These are phyloP conservation scores for Bromus sterilis DNA, from an alignment of 176 grass and related monocot genomes.

Conservation along the genomic window DNA sequence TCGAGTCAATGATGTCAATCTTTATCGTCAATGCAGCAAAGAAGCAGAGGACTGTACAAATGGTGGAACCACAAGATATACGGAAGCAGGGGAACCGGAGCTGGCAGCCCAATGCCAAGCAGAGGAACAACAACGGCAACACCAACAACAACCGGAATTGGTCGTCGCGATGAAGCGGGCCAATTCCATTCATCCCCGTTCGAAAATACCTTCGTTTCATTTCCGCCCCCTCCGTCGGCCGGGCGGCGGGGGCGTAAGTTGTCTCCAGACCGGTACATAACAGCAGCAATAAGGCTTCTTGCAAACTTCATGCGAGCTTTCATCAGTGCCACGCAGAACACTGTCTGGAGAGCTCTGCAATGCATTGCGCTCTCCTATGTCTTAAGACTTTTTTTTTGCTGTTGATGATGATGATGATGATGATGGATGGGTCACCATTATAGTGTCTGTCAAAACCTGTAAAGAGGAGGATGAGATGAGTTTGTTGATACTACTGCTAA, in stretches of 20 bases:
- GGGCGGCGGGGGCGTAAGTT: not conserved
- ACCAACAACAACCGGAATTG: constrained; percentile 27
- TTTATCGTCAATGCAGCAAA: constrained; percentile 46
- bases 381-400: not conserved
- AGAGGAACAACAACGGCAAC: constrained; percentile 31
- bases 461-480: constrained; percentile 33
- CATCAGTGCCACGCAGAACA: not conserved
- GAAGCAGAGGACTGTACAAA: constrained; percentile 57
- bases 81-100: constrained; percentile 41
- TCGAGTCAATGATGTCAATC: not conserved
- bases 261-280: constrained; percentile 24
- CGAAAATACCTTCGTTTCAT: not conserved
- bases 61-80: constrained; percentile 53
- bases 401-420: not conserved
- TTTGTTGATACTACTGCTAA: constrained; percentile 15
- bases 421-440: not conserved
- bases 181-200: not conserved
- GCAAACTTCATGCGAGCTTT: not conserved
- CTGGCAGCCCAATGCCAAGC: constrained; percentile 27
- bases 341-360: not conserved
- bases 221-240: too few relatives aligned
- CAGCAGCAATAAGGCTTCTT: constrained; percentile 16
- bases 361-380: not conserved
- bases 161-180: constrained; percentile 34
- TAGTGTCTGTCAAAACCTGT: constrained; percentile 28